These are phyloP conservation scores for Cladobotryum protrusum DNA, from an alignment of 2,329 filamentous ascomycete genomes.

Conservation along the genomic window DNA sequence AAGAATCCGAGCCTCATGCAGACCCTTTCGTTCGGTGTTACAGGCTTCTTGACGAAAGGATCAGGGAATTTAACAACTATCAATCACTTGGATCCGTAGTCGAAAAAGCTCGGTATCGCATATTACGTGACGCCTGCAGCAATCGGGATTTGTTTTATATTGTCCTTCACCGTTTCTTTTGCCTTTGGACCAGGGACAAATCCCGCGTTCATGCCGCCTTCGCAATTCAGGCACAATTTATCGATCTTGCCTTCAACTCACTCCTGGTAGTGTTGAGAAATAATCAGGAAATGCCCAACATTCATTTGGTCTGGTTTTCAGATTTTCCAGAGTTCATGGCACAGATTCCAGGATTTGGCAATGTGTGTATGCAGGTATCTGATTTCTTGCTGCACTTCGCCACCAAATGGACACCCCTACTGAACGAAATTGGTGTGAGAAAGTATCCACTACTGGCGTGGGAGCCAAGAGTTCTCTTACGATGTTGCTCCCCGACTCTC, in stretches of 20 bases:
- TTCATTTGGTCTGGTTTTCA: constrained; percentile 25
- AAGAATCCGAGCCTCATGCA: not conserved
- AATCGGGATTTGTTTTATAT: constrained; percentile 57
- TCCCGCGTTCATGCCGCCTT: constrained; percentile 29
- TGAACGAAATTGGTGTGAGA: constrained; percentile 13
- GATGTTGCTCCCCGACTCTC: constrained; percentile 21
- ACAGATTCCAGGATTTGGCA: not conserved
- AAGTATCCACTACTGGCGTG: constrained; percentile 22
- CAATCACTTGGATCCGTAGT: constrained; percentile 21
- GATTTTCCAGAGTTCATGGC: constrained; percentile 18
- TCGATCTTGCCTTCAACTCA: constrained; percentile 19
- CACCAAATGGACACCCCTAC: constrained; percentile 16
- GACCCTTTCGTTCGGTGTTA: not conserved
- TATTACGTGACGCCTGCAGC: constrained; percentile 52
- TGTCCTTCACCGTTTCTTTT: constrained; percentile 59
- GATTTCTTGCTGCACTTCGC: constrained; percentile 20
- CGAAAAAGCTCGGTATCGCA: constrained; percentile 43
- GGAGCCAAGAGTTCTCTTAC: constrained; percentile 19
- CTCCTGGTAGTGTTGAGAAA: constrained; percentile 18
- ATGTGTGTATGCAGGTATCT: constrained; percentile 9
- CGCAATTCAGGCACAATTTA: not conserved
- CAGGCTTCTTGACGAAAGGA: not conserved
- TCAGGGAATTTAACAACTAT: constrained; percentile 1
- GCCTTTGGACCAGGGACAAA: constrained; percentile 41
- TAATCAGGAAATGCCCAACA: constrained; percentile 17